These are phyloP conservation scores for Aspergillus ustus DNA, from an alignment of 2,329 filamentous ascomycete species.

Conservation along the genomic window DNA sequence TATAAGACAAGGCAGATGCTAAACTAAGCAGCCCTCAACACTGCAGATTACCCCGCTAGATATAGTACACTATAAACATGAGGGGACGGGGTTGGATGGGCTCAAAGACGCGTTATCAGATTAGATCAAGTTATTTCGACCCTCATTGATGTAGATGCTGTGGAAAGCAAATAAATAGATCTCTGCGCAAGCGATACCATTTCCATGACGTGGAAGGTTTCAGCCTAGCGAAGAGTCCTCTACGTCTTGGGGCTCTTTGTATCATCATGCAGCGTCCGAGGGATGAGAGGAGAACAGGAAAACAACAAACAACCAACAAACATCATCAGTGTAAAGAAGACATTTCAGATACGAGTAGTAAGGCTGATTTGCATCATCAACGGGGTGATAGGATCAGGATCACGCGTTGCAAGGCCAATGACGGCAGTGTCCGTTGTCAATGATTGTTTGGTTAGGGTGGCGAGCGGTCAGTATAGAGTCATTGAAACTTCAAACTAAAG, in stretches of 20 bases:
- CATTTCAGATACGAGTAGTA: background rate
- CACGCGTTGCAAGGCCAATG: constrained; percentile 24
- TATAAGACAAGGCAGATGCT: background rate
- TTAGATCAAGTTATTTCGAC: constrained; percentile 65
- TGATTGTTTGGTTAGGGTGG: constrained; percentile 24
- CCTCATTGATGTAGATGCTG: constrained; percentile 46
- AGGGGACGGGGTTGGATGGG: background rate
- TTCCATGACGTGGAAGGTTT: constrained; percentile 21
- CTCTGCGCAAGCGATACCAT: constrained; percentile 25
- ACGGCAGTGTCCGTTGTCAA: constrained; percentile 15
- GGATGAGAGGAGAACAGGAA: constrained; percentile 8
- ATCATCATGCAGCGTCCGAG: constrained; percentile 29
- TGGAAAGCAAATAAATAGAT: constrained; percentile 22
- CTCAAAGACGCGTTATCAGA: constrained; percentile 50
- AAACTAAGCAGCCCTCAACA: background rate
- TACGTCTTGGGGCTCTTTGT: constrained; percentile 31
- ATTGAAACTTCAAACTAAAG: constrained; percentile 4
- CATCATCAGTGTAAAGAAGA: background rate
- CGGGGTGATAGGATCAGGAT: constrained; percentile 13
- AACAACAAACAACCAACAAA: constrained; percentile 12
- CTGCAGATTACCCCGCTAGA: constrained; percentile 3
- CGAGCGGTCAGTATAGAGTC: constrained; percentile 19
- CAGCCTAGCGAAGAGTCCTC: constrained; percentile 20
- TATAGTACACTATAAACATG: background rate
- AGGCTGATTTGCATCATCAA: constrained; percentile 20